Percentiles rank a stretch among this genome's conserved stretches.
phyloP scores from a whole-genome alignment of 2,329 filamentous ascomycete species.

The Microdochium bolleyi region DNA sequence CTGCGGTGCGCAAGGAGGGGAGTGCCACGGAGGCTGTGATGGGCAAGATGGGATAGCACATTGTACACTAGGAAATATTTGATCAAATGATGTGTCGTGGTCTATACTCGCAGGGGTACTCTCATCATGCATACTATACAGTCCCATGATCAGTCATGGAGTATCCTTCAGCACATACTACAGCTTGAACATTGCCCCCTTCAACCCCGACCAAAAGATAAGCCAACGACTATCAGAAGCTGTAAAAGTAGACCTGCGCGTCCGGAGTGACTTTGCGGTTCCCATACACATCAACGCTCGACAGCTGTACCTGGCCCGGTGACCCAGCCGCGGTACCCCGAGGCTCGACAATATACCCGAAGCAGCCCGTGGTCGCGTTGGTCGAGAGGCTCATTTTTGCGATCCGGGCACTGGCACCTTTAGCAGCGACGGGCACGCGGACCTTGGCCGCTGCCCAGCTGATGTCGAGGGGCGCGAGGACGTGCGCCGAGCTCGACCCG shows the following conservation, averaged over 20 bases:
- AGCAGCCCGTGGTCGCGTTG: not conserved
- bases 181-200: too few relatives aligned
- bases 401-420: not conserved
- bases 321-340: not conserved
- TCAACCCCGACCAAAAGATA: too few relatives aligned
- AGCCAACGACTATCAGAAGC: too few relatives aligned
- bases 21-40: not conserved
- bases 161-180: too few relatives aligned
- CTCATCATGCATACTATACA: too few relatives aligned
- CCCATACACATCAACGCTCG: not conserved
- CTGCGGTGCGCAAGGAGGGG: not conserved
- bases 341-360: not conserved
- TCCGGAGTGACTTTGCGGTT: not conserved
- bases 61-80: too few relatives aligned
- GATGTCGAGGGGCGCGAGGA: not conserved
- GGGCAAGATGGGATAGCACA: not conserved
- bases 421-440: not conserved
- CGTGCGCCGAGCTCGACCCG: not conserved
- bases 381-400: not conserved
- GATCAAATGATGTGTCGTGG: too few relatives aligned
- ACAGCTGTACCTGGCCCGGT: not conserved
- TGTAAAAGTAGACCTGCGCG: not conserved
- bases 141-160: too few relatives aligned
- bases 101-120: too few relatives aligned
- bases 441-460: not conserved